Conservation (phyloP, 2,329 filamentous ascomycete genomes). For the Diplodia scrobiculata region DNA sequence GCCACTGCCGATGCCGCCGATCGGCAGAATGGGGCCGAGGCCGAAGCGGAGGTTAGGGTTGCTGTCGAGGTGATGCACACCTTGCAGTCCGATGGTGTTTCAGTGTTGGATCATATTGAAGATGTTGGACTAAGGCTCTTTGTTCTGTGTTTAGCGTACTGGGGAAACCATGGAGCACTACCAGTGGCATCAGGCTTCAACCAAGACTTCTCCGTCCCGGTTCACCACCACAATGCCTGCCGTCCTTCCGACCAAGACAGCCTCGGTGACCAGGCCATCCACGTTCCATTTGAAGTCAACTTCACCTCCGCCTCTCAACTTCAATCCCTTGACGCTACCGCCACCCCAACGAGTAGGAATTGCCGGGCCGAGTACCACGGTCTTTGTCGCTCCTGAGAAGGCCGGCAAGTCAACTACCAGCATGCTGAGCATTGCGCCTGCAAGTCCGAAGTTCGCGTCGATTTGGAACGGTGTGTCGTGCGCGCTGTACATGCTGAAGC, state of each 20-base stretch:
- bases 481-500: conserved; percentile 56
- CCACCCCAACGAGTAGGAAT: conserved; percentile 51
- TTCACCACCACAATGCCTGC: conserved; percentile 31
- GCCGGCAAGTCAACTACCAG: conserved; percentile 53
- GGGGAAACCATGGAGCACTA: background rate
- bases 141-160: background rate
- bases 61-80: background rate
- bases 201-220: conserved; percentile 1
- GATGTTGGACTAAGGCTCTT: too few species aligned
- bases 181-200: background rate
- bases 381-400: background rate
- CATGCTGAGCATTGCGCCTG: conserved; percentile 56
- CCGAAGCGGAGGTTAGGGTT: background rate
- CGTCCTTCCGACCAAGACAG: conserved; percentile 22
- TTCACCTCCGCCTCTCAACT: conserved; percentile 49
- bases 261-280: conserved; percentile 42
- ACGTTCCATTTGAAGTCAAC: conserved; percentile 52
- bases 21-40: conserved; percentile 15
- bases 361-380: conserved; percentile 48
- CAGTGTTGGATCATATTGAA: too few species aligned
- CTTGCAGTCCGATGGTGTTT: too few species aligned
- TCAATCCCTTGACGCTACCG: conserved; percentile 51
- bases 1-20: conserved; percentile 29
- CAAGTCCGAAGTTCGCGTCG: conserved; percentile 60
- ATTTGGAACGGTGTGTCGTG: conserved; percentile 58